Conservation (phyloP, 305 asterid species). For the Rubia occidens region DNA sequence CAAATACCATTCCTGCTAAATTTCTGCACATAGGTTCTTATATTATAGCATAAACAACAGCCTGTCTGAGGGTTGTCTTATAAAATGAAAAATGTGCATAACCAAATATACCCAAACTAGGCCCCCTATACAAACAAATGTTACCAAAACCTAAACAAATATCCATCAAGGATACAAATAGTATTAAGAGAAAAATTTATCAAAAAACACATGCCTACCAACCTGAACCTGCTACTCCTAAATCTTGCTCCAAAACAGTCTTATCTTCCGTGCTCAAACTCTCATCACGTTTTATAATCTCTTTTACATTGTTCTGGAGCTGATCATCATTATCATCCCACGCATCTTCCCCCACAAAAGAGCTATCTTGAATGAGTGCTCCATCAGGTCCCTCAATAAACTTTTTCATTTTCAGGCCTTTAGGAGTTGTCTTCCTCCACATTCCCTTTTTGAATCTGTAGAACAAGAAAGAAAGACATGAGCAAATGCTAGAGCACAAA, state of each 20-base stretch:
- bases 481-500: neutral
- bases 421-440: slow-evolving; percentile 91
- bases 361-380: slow-evolving; percentile 71
- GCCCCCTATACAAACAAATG: neutral
- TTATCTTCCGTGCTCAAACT: slow-evolving; percentile 46
- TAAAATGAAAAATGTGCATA: neutral
- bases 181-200: neutral
- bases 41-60: neutral
- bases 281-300: slow-evolving; percentile 46
- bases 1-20: too few species aligned
- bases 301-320: slow-evolving; percentile 38
- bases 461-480: neutral
- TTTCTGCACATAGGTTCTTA: neutral
- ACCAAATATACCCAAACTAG: neutral
- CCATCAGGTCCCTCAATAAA: slow-evolving; percentile 87
- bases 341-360: slow-evolving; percentile 89
- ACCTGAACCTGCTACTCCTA: slow-evolving; percentile 92
- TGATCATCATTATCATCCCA: slow-evolving; percentile 71
- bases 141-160: neutral
- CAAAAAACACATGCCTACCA: slow-evolving; percentile 6
- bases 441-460: slow-evolving; percentile 59
- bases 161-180: neutral
- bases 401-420: slow-evolving; percentile 83
- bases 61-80: neutral
- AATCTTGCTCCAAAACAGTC: slow-evolving; percentile 50